These are phyloP conservation scores for Sporothrix sp. DNA, from an alignment of 2,329 filamentous ascomycete species.

Conservation along the genomic window DNA sequence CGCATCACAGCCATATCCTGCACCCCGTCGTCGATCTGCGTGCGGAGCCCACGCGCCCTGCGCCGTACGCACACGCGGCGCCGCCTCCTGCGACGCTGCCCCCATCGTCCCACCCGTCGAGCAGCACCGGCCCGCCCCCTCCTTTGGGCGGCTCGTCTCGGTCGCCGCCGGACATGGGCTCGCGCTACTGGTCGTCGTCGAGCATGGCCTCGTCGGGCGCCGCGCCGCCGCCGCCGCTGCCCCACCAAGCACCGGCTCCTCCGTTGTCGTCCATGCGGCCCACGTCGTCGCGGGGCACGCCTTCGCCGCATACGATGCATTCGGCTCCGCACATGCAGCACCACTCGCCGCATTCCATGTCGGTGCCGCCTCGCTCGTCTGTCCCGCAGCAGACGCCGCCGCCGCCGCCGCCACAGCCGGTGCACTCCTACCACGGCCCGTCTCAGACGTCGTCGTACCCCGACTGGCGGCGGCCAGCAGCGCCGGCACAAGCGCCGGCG, in stretches of 20 bases:
- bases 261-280: slow-evolving; percentile 14
- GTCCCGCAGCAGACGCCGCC: background rate
- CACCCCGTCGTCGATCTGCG: slow-evolving; percentile 4
- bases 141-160: slow-evolving; percentile 5
- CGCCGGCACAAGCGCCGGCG: background rate
- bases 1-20: slow-evolving; percentile 4
- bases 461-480: slow-evolving; percentile 13
- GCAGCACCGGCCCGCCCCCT: background rate
- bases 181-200: slow-evolving; percentile 11
- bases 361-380: background rate
- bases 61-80: slow-evolving; percentile 6
- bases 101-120: background rate
- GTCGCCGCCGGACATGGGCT: slow-evolving; percentile 10
- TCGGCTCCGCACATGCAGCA: slow-evolving; percentile 3
- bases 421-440: slow-evolving; percentile 9
- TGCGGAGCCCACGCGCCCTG: slow-evolving; percentile 5
- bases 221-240: slow-evolving; percentile 11
- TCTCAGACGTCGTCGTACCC: slow-evolving; percentile 11
- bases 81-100: background rate
- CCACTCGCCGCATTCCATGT: slow-evolving; percentile 10
- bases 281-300: slow-evolving; percentile 8
- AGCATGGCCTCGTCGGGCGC: background rate
- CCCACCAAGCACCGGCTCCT: slow-evolving; percentile 10
- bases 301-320: slow-evolving; percentile 8
- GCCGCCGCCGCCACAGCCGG: slow-evolving; percentile 5